Conservation (phyloP, 441 rosid genomes). For the Daphne laureola region DNA sequence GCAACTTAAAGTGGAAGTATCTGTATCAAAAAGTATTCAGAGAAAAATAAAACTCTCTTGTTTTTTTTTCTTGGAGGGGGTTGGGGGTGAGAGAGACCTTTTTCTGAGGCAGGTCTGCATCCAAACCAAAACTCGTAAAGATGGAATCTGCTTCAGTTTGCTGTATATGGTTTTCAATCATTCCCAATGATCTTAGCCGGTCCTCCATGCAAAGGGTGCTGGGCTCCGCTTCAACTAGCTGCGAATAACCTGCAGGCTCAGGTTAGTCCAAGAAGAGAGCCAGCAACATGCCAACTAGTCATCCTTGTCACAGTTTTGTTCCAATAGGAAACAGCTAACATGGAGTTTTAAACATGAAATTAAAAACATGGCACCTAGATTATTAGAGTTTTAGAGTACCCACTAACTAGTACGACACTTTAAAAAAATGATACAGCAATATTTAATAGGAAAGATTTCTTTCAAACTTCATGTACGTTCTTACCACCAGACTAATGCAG, state of each 20-base stretch:
- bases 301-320: background rate
- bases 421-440: no score
- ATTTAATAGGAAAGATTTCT: no score
- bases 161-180: conserved; percentile 38
- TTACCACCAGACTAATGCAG: no score
- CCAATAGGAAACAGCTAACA: no score
- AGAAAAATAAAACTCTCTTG: background rate
- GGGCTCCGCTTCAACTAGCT: conserved; percentile 22
- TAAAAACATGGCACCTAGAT: no score
- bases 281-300: background rate
- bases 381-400: no score
- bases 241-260: conserved; percentile 28
- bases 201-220: conserved; percentile 58
- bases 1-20: background rate
- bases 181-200: conserved; percentile 48
- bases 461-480: no score
- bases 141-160: conserved; percentile 26
- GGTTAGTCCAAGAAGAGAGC: conserved; percentile 6
- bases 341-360: no score
- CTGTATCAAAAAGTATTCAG: background rate
- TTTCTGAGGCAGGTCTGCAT: conserved; percentile 53
- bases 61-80: no score
- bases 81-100: conserved; percentile 43
- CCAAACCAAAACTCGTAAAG: conserved; percentile 45
- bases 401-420: no score